These are phyloP conservation scores for Fusarium siculi DNA, from an alignment of 2,329 filamentous ascomycete species.

Conservation along the genomic window DNA sequence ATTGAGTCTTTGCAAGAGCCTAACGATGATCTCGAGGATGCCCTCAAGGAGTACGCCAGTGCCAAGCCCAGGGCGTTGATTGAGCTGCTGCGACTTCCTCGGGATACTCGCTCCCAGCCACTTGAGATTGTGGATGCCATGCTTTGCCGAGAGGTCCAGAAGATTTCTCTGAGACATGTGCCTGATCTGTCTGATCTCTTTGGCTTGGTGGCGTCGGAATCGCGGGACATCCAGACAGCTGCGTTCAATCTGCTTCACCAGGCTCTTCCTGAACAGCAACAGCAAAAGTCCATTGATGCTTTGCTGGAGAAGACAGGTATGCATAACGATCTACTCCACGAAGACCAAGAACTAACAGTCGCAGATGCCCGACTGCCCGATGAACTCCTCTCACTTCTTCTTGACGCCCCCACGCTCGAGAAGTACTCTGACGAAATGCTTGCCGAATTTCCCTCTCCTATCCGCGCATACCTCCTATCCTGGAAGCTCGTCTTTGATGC, in stretches of 20 bases:
- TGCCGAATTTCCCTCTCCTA: constrained; percentile 72
- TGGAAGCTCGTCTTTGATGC: constrained; percentile 94
- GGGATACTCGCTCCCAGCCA: constrained; percentile 67
- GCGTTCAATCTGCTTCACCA: constrained; percentile 84
- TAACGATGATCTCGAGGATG: constrained; percentile 88
- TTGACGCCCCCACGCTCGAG: constrained; percentile 80
- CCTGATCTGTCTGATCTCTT: constrained; percentile 77
- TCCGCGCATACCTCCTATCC: constrained; percentile 85
- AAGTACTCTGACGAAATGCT: constrained; percentile 73
- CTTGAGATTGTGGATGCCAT: constrained; percentile 79
- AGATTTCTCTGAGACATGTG: constrained; percentile 70
- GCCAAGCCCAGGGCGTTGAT: constrained; percentile 68
- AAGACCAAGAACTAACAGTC: constrained; percentile 8
- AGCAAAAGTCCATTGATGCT: constrained; percentile 82
- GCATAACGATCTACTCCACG: neutral
- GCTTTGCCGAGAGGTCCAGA: constrained; percentile 74
- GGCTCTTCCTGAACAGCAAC: constrained; percentile 81
- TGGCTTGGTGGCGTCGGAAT: constrained; percentile 79
- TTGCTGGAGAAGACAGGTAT: constrained; percentile 74
- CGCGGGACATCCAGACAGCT: constrained; percentile 78
- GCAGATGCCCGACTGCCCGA: constrained; percentile 77
- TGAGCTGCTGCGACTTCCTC: constrained; percentile 67
- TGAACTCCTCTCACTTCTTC: constrained; percentile 84
- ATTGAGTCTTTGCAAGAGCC: constrained; percentile 74
- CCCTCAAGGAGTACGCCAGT: constrained; percentile 69